These are phyloP conservation scores for Russula abietina DNA, from an alignment of 768 basidiomycete genomes.

Conservation along the genomic window DNA sequence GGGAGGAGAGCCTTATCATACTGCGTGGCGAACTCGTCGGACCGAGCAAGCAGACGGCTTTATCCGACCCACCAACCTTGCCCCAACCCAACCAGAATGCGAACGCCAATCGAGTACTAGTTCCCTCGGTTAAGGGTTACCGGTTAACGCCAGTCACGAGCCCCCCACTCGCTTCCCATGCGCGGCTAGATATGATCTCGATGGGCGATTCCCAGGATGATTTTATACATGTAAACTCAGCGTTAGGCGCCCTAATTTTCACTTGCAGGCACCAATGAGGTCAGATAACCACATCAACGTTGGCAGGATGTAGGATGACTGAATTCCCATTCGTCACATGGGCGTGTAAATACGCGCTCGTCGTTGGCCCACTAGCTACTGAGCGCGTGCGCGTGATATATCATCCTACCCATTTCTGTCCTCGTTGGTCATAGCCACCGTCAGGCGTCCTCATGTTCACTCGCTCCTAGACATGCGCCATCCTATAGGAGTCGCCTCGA, in stretches of 20 bases:
- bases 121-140: slow-evolving; percentile 21
- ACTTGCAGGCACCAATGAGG: slow-evolving; percentile 22
- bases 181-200: slow-evolving; percentile 22
- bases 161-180: slow-evolving; percentile 4
- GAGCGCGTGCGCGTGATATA: slow-evolving; percentile 11
- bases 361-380: slow-evolving; percentile 6
- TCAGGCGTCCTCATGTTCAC: slow-evolving; percentile 21
- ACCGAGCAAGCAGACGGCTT: not conserved
- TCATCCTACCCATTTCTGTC: not conserved
- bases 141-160: slow-evolving; percentile 22
- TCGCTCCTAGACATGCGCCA: slow-evolving; percentile 3
- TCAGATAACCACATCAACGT: slow-evolving; percentile 17
- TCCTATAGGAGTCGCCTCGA: slow-evolving; percentile 14
- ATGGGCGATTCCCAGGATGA: slow-evolving; percentile 1
- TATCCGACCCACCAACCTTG: not conserved
- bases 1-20: slow-evolving; percentile 5
- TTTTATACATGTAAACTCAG: slow-evolving; percentile 2
- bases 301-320: not conserved
- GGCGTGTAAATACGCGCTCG: slow-evolving; percentile 9
- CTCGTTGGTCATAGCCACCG: slow-evolving; percentile 13
- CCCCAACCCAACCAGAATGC: not conserved
- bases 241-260: not conserved
- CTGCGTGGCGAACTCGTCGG: slow-evolving; percentile 10
- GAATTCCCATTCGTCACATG: slow-evolving; percentile 10
- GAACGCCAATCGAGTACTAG: slow-evolving; percentile 13